phyloP scores from a whole-genome alignment of 805 yeast species.

The Ogataea pignaliae region DNA sequence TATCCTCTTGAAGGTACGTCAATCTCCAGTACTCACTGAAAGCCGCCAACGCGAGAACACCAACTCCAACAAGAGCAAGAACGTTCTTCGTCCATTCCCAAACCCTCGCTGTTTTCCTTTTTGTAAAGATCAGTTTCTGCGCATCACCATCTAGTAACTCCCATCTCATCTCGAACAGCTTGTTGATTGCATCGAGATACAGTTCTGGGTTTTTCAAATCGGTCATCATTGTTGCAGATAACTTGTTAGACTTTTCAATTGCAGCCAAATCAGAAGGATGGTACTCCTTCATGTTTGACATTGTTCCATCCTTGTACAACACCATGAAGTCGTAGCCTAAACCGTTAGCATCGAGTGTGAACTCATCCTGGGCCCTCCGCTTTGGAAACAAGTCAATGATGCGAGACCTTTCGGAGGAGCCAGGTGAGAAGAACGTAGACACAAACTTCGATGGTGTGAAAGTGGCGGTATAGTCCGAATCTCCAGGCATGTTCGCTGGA shows the following conservation, averaged over 20 bases:
- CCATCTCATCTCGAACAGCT: slow-evolving; percentile 46
- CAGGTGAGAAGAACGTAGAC: background rate
- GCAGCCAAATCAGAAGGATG: slow-evolving; percentile 1
- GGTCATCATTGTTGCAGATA: slow-evolving; percentile 6
- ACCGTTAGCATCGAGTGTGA: background rate
- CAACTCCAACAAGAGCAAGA: slow-evolving; percentile 29
- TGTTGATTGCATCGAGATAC: slow-evolving; percentile 34
- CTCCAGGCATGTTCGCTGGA: background rate
- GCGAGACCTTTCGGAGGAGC: background rate
- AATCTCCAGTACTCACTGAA: slow-evolving; percentile 6
- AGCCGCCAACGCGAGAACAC: slow-evolving; percentile 19
- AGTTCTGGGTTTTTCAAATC: slow-evolving; percentile 35
- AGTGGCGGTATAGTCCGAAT: background rate
- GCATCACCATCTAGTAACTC: slow-evolving; percentile 49
- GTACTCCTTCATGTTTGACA: slow-evolving; percentile 9
- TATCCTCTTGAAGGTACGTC: slow-evolving; percentile 25
- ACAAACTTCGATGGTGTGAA: slow-evolving; percentile 22
- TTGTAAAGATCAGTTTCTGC: slow-evolving; percentile 37
- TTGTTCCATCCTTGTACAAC: slow-evolving; percentile 31
- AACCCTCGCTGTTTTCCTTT: slow-evolving; percentile 17
- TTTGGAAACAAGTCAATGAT: slow-evolving; percentile 19
- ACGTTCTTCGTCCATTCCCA: slow-evolving; percentile 17
- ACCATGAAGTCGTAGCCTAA: slow-evolving; percentile 15
- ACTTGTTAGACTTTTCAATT: slow-evolving; percentile 1
- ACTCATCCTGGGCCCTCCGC: background rate